Evolutionary conservation across 1,139 yeast genomes (phyloP).

Genomic region (Candida smagusa): DNA sequence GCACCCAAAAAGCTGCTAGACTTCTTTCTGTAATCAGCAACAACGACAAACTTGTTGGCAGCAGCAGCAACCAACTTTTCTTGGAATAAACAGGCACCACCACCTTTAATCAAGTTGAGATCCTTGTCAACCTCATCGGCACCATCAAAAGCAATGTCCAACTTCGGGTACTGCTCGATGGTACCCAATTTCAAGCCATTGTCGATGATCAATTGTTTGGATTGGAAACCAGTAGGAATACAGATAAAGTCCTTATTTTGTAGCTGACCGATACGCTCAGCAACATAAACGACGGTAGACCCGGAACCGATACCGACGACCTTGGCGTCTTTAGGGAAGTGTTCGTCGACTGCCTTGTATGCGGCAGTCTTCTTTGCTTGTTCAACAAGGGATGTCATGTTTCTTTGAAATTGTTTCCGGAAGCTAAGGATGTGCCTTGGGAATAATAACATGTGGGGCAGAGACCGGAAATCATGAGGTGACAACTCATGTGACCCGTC

Average conservation of each 20-base stretch:
- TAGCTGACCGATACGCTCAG: slow-evolving; percentile 84
- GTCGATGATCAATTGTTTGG: slow-evolving; percentile 76
- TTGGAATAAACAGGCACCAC: slow-evolving; percentile 97
- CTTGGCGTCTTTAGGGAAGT: slow-evolving; percentile 65
- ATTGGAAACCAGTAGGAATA: slow-evolving; percentile 96
- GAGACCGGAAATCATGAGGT: not conserved
- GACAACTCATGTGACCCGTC: not conserved
- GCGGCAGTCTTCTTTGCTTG: slow-evolving; percentile 84
- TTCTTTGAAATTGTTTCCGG: not conserved
- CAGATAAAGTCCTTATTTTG: slow-evolving; percentile 64
- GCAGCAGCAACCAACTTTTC: slow-evolving; percentile 91
- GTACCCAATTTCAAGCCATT: slow-evolving; percentile 79
- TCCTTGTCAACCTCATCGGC: slow-evolving; percentile 91
- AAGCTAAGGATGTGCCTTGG: too few relatives aligned
- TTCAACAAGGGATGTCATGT: slow-evolving; percentile 39
- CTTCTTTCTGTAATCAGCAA: slow-evolving; percentile 89
- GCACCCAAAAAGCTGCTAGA: slow-evolving; percentile 65
- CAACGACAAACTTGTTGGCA: slow-evolving; percentile 74
- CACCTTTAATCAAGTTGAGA: slow-evolving; percentile 92
- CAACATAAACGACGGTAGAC: slow-evolving; percentile 92
- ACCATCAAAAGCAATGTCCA: slow-evolving; percentile 96
- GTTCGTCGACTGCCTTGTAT: slow-evolving; percentile 86
- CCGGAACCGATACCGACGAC: slow-evolving; percentile 96
- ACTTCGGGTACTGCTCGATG: slow-evolving; percentile 72
- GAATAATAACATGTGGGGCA: slow-evolving; percentile 2